Evolutionary conservation across 2,329 filamentous ascomycete genomes (phyloP), one percentile per base, ranked within the genome.

Genomic region (Aureobasidium musti): DNA sequence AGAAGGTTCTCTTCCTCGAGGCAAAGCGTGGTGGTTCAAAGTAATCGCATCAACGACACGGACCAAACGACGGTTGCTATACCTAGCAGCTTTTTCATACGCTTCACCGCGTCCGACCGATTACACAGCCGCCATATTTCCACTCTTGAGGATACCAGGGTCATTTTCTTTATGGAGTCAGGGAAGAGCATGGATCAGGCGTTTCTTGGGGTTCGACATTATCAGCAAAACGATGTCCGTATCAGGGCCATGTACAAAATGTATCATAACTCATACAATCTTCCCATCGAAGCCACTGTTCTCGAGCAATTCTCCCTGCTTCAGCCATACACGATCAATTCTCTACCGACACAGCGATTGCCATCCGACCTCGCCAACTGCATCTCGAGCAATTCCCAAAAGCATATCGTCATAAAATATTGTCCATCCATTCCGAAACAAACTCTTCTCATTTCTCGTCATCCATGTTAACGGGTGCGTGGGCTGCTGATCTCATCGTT

Each of bases 1-100:
- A 94, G 83, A 91, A 97, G 81, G 95, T 99, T 37, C 84, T 99
- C 35, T 99, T 99, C 80, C 86, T 98, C 67, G 95, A 99, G 78
- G 88, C 91, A 76, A 97, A 96, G 77, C 65, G 65, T 28, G 67
- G 65, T 54, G 65, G 45, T 67, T 45, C 37, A 4, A 65, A 56
- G 21, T 65, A 13, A 56, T 43, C 28, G 28, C 8, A 47, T 26
- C 23, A 30, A n/a, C 10, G 8, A 7, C 10, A 30, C 17, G 14
- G 6, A 21, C 4, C 21, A 26, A 19, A 39, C 33, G 35, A 56
- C 33, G 50, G 30, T 54, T 35, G 30, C 50, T 14, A 39, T 21
- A n/a, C n/a, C 35, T 57, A 4, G 17, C n/a, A 41, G 35, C 35
- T 13, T 5, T 10, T 28, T 35, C 21, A 10, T 19, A 7, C 19